Evolutionary conservation across 352 stramenopile species (phyloP), one percentile per base, ranked within the genome.

Genomic region (Phytopythium boreale): DNA sequence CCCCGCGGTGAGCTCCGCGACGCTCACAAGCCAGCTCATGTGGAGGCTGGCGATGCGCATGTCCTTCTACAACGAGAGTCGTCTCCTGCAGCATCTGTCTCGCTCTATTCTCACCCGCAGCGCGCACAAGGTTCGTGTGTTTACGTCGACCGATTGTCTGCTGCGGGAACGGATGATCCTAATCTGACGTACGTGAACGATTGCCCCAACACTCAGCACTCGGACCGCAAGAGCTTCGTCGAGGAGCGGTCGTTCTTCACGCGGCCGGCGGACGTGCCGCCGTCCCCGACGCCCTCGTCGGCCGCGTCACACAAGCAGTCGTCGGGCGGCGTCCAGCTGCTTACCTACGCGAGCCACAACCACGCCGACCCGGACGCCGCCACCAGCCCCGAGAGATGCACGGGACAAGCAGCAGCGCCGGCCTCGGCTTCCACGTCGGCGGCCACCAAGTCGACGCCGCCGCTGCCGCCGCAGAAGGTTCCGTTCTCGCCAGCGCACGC

Each of bases 51-150:
- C 80, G 19, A 76, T 88, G 76, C 68, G 69, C 55, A 82, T 91
- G 76, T 91, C 82, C 22, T 76, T 80, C 24, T 77, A 82, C 67
- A 78, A 89, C 59, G 82, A 91, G 51, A 91, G 61, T 24, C 78
- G 80, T 7, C 46, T 91, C 11, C 59, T 90, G 19, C 82, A 90
- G 58, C 76, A 89, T 62, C 66, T 90, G 59, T 89, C 82, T n/a
- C 73, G 82, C 29, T 90, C 79, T 59, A 88, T 90, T 51, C 59
- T 88, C 41, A 76, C 62, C 36, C 78, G 80, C 39, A 74, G 76
- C 36, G 58, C 67, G 22, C 78, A 87, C 67, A 88, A 88, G 76
- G 82, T 90, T 15, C 49, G 60, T 31, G 0, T 11, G 20, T 7
- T n/a, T n/a, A 20, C n/a, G 47, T 31, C 24, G 8, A 14, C 7